phyloP scores from a whole-genome alignment of 352 stramenopile species.

The Phytophthora chlamydospora region DNA sequence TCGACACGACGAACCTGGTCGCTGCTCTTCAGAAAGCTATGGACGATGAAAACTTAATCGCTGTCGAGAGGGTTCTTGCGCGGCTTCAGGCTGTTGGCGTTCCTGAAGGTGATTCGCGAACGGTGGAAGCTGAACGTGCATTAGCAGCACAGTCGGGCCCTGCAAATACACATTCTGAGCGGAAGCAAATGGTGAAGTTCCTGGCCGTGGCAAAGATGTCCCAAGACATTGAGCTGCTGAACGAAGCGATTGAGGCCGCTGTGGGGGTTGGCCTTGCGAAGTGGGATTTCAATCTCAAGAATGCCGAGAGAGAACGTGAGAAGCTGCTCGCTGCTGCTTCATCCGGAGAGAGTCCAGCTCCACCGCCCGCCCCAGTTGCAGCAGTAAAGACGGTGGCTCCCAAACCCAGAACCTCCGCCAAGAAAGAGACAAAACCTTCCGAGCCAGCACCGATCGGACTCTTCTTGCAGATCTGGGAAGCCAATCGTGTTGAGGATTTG shows the following conservation, averaged over 20 bases:
- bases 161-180: conserved; percentile 56
- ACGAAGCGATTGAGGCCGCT: conserved; percentile 70
- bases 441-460: conserved; percentile 26
- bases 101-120: conserved; percentile 36
- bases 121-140: conserved; percentile 36
- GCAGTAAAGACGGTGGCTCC: conserved; percentile 2
- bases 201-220: conserved; percentile 72
- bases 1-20: conserved; percentile 51
- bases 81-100: conserved; percentile 50
- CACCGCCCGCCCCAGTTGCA: conserved; percentile 3
- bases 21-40: conserved; percentile 65
- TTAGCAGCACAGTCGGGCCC: conserved; percentile 38
- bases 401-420: conserved; percentile 16
- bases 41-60: conserved; percentile 73
- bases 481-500: conserved; percentile 32
- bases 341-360: conserved; percentile 4
- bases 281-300: conserved; percentile 87
- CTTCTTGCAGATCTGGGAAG: conserved; percentile 56
- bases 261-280: conserved; percentile 67
- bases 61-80: conserved; percentile 57
- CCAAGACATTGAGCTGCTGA: conserved; percentile 69
- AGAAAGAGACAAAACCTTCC: conserved; percentile 26
- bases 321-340: conserved; percentile 45
- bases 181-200: conserved; percentile 83
- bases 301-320: conserved; percentile 70